A percentile compares a stretch with the other conserved stretches of the same genome.
phyloP scores from a whole-genome alignment of 176 grass and related monocot species.

The Musa acuminata region DNA sequence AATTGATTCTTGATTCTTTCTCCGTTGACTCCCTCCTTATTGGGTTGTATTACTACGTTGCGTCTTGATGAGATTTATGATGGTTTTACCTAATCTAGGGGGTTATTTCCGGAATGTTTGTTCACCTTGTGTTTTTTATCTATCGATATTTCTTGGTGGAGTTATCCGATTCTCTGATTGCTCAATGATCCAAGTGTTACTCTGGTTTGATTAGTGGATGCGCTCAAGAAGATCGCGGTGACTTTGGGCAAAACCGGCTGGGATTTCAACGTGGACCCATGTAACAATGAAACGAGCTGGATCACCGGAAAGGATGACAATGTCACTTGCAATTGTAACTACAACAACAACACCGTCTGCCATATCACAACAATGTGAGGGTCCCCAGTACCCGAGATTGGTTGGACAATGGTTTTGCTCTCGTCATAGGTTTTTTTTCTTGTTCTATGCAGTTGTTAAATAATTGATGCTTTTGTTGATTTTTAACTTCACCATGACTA shows the following conservation, averaged over 20 bases:
- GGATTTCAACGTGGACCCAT: not conserved
- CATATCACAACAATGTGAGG: not conserved
- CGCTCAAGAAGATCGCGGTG: not conserved
- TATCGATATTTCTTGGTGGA: not conserved
- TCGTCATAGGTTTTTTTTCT: not conserved
- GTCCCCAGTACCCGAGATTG: not conserved
- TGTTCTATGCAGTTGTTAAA: not conserved
- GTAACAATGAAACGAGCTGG: not conserved
- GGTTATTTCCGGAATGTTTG: constrained; percentile 6
- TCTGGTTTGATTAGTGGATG: not conserved
- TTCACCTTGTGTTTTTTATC: constrained; percentile 16
- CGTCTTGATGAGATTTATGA: no score
- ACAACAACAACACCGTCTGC: not conserved
- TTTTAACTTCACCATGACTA: not conserved
- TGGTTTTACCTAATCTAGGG: no score
- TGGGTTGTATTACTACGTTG: no score
- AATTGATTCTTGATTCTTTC: not conserved
- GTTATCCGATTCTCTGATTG: not conserved
- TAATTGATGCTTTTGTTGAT: not conserved
- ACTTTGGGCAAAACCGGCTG: not conserved
- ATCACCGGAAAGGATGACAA: not conserved
- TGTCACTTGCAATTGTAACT: not conserved
- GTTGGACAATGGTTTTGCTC: not conserved
- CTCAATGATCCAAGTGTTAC: not conserved
- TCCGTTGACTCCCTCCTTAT: no score